phyloP scores from a whole-genome alignment of 1,284 basidiomycete species.

The Porodaedalea pini region DNA sequence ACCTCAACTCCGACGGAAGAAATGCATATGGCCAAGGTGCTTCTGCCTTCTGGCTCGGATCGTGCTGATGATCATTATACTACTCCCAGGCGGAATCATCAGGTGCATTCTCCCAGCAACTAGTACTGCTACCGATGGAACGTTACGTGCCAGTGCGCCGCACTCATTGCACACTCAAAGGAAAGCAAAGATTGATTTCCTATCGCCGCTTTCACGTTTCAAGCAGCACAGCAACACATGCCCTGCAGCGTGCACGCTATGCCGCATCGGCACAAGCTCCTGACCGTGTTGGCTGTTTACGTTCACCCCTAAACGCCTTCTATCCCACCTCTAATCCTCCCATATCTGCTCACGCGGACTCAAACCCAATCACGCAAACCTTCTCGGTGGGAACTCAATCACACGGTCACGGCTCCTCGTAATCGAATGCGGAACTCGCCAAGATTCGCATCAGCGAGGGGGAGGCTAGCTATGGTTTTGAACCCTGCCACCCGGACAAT shows the following conservation, averaged over 20 bases:
- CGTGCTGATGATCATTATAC: background rate
- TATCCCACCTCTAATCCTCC: conserved; percentile 1
- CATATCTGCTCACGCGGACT: background rate
- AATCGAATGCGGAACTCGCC: background rate
- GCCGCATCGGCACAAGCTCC: background rate
- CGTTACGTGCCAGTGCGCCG: background rate
- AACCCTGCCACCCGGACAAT: background rate
- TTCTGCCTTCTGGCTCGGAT: background rate
- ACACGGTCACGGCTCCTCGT: background rate
- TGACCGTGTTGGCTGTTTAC: background rate
- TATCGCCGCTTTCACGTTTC: conserved; percentile 4
- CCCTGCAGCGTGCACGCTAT: background rate
- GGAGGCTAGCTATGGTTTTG: background rate
- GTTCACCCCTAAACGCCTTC: background rate
- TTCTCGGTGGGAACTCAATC: background rate
- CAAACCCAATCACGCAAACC: conserved; percentile 3
- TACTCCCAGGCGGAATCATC: background rate
- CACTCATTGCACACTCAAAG: background rate
- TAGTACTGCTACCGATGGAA: background rate
- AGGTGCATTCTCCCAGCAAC: background rate
- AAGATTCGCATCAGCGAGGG: background rate
- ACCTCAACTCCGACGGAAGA: too few relatives aligned
- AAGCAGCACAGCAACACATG: background rate
- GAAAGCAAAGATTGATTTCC: background rate
- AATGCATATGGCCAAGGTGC: too few relatives aligned